Percentiles rank a stretch among this genome's conserved stretches.
These are phyloP conservation scores for Colletotrichum noveboracense DNA, from an alignment of 2,329 filamentous ascomycete species.

Conservation along the genomic window DNA sequence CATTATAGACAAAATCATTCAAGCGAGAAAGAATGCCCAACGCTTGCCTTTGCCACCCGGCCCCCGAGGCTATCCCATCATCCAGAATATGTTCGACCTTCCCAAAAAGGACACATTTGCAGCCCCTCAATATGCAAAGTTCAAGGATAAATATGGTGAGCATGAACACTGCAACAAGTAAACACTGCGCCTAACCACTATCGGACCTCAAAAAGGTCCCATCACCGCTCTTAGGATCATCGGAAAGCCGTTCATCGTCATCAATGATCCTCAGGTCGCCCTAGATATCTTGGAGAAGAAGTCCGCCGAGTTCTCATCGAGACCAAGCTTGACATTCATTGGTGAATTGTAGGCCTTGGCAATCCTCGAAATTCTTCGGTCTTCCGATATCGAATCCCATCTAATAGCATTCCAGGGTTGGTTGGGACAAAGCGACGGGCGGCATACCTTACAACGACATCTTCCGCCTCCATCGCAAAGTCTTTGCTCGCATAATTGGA, in stretches of 20 bases:
- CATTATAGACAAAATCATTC: not conserved
- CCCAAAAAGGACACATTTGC: constrained; percentile 36
- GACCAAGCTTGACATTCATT: constrained; percentile 34
- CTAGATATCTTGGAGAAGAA: constrained; percentile 42
- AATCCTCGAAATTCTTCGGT: not conserved
- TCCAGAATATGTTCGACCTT: constrained; percentile 52
- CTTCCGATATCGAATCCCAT: not conserved
- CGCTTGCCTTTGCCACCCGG: constrained; percentile 23
- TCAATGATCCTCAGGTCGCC: constrained; percentile 40
- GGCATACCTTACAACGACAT: constrained; percentile 38
- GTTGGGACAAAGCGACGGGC: constrained; percentile 40
- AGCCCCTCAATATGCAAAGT: constrained; percentile 36
- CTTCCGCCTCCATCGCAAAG: constrained; percentile 47
- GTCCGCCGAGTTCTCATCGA: constrained; percentile 33
- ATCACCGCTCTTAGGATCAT: constrained; percentile 38
- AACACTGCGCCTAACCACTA: not conserved
- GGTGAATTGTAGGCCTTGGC: constrained; percentile 37
- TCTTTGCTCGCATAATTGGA: constrained; percentile 47
- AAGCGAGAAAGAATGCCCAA: not conserved
- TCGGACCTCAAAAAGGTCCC: constrained; percentile 6
- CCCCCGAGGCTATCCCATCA: constrained; percentile 39
- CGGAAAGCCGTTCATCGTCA: constrained; percentile 43
- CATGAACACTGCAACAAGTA: not conserved
- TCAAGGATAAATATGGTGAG: constrained; percentile 34
- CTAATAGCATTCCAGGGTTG: constrained; percentile 23